Percentiles rank a stretch among this genome's conserved stretches.
Conservation (phyloP, 257 asterid species). For the Solanum neorickii region DNA sequence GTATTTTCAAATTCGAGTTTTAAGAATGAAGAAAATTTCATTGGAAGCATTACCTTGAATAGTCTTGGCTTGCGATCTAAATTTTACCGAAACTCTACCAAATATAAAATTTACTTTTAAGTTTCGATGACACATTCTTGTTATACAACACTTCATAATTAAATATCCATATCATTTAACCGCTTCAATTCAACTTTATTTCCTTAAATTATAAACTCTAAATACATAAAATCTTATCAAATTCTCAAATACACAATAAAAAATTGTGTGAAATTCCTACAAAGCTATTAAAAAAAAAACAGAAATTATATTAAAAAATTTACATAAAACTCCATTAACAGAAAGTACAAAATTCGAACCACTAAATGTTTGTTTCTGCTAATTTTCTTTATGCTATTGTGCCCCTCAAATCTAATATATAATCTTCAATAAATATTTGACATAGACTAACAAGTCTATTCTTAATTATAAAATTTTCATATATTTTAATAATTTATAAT, state of each 20-base stretch:
- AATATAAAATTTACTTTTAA: background rate
- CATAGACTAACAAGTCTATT: accelerated
- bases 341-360: background rate
- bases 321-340: background rate
- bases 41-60: accelerated
- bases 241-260: accelerated
- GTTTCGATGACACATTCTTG: accelerated
- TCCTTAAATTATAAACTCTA: background rate
- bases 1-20: accelerated
- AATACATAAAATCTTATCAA: background rate
- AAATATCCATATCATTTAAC: background rate
- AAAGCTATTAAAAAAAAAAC: background rate
- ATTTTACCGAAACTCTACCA: background rate
- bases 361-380: background rate
- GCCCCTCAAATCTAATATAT: background rate
- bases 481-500: no score
- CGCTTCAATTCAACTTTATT: background rate
- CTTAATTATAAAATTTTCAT: accelerated
- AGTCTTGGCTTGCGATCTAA: background rate
- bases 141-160: accelerated
- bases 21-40: background rate
- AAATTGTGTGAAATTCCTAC: background rate
- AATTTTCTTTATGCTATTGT: background rate
- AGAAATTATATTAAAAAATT: background rate
- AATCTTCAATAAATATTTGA: background rate